Evolutionary conservation across 192 early-diverging fungal species (phyloP), one percentile per base, ranked within the genome.

Genomic region (Linnemannia exigua): DNA sequence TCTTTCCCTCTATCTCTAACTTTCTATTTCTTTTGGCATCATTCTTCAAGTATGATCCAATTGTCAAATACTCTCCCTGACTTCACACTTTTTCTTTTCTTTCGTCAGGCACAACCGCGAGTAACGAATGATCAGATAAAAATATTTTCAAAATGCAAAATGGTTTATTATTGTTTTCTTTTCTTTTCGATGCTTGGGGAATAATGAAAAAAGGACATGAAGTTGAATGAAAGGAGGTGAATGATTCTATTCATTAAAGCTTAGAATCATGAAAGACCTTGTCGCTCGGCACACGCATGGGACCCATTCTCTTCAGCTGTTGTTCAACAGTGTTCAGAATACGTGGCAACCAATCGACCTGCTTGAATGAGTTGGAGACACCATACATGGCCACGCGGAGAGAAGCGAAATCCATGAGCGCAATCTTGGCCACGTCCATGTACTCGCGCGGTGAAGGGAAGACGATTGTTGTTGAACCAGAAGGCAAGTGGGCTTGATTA

Each of bases 361-460:
- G 58, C 79, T 86, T 86, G 79, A 86, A 86, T 7, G 84, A 79
- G 35, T 80, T 86, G 0, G 84, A 86, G 36, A 86, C 72, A 3
- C 84, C 84, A 68, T 80, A 80, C 78, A 86, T 86, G 37, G 84
- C 74, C 31, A 86, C 58, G 0, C 84, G 67, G 20, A 80, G 77
- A 6, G 84, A 80, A 19, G 84, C 79, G 74, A 80, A 86, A 25
- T 86, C 84, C 84, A 86, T 61, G 11, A 86, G 70, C 5, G 78
- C 84, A 61, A 86, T 76, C 15, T 86, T 80, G 47, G 84, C 84
- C 35, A 86, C 74, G 8, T 86, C 79, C 41, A 72, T 35, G 70
- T 86, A 86, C 12, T 79, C 84, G 12, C 37, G 73, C 20, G 84
- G 48, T 0, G 84, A 86, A 3, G 84, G 79, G 16, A 86, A 63